phyloP scores from a whole-genome alignment of 805 yeast genomes.

The Saturnispora saitoi region DNA sequence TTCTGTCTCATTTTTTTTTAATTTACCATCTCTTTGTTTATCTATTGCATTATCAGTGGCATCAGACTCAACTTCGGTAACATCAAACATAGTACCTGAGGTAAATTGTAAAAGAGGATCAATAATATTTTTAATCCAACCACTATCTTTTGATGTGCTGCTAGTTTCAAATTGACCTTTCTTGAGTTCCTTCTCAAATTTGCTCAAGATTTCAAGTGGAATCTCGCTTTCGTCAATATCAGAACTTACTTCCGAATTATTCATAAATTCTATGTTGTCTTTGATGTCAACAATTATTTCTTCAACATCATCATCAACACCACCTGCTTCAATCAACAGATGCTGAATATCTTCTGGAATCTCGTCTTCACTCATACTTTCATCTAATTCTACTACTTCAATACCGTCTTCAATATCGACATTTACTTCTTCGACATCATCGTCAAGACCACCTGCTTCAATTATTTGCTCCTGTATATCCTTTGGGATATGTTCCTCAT shows the following conservation, averaged over 20 bases:
- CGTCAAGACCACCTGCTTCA: constrained; percentile 1
- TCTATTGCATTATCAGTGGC: background rate
- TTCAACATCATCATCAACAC: constrained; percentile 4
- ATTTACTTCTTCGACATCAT: constrained; percentile 1
- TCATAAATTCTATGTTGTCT: constrained; percentile 1
- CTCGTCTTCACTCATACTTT: background rate
- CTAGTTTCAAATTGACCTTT: background rate
- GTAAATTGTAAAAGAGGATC: constrained; percentile 6
- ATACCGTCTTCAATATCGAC: background rate
- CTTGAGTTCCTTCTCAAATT: background rate
- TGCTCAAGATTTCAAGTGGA: constrained; percentile 1
- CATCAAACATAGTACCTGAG: constrained; percentile 7
- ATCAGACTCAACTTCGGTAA: background rate
- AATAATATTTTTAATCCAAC: background rate
- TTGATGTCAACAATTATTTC: background rate
- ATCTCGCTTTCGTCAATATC: constrained; percentile 1
- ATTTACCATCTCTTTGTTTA: background rate
- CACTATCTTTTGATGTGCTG: background rate
- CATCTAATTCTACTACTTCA: background rate
- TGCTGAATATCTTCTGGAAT: constrained; percentile 1
- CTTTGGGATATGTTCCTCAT: constrained; percentile 8
- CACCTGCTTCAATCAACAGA: constrained; percentile 2
- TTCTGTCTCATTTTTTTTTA: background rate
- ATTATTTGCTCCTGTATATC: background rate
- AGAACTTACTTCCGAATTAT: constrained; percentile 1